These are phyloP conservation scores for Pseudogymnoascus sp. DNA, from an alignment of 2,329 filamentous ascomycete species.

Conservation along the genomic window DNA sequence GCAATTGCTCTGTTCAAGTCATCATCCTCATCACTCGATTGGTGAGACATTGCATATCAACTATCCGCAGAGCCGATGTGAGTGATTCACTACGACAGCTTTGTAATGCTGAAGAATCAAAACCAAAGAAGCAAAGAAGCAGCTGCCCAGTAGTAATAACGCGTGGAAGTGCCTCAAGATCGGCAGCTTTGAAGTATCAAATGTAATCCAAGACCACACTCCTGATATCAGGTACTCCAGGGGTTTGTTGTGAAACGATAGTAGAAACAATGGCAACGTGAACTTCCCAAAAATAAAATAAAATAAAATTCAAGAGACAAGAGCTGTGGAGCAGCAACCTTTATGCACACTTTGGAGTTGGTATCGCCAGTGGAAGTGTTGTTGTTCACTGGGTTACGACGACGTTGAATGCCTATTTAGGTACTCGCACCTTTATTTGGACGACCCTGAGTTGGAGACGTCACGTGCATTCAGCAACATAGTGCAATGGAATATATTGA, in stretches of 20 bases:
- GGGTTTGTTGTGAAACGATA: neutral
- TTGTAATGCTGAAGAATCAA: neutral
- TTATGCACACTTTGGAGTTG: neutral
- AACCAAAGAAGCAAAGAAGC: neutral
- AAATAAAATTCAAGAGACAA: neutral
- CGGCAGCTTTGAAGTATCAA: neutral
- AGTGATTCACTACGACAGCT: neutral
- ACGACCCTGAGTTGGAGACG: neutral
- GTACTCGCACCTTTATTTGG: neutral
- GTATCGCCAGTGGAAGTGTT: neutral
- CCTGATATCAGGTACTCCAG: neutral
- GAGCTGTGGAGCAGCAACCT: neutral
- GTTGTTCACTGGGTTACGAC: neutral
- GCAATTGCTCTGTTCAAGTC: slow-evolving; percentile 54
- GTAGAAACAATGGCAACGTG: neutral
- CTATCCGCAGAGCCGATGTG: neutral
- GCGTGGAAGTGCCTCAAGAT: neutral
- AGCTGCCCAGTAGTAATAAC: neutral
- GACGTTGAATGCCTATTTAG: neutral
- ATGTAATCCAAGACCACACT: neutral
- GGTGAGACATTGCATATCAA: slow-evolving; percentile 21
- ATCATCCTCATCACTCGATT: slow-evolving; percentile 41
- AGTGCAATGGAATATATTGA: neutral
- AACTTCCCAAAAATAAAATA: too few relatives aligned
- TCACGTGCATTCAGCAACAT: neutral